Conservation (phyloP, 352 stramenopile species). For the Pythium monospermum region DNA sequence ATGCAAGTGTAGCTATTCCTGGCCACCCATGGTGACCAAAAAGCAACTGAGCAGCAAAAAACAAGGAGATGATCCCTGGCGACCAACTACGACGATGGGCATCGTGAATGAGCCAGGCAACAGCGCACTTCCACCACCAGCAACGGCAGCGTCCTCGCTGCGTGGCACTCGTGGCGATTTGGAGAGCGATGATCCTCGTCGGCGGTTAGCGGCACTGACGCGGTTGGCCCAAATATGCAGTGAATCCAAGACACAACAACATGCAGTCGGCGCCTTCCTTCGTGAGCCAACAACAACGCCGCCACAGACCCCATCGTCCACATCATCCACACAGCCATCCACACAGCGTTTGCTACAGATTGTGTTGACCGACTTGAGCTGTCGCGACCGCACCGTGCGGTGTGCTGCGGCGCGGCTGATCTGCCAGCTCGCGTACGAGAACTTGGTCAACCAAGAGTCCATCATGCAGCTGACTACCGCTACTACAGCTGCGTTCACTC, state of each 20-base stretch:
- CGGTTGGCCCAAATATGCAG: slow-evolving; percentile 26
- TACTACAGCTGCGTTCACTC: slow-evolving; percentile 27
- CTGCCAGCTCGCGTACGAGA: slow-evolving; percentile 51
- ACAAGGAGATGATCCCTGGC: neutral
- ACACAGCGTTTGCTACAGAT: slow-evolving; percentile 15
- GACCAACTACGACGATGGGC: neutral
- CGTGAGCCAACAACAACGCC: slow-evolving; percentile 14
- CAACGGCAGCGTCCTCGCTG: neutral
- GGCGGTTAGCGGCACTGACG: slow-evolving; percentile 32
- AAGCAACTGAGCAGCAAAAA: too few species aligned
- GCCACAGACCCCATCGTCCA: too few species aligned
- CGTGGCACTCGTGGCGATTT: slow-evolving; percentile 9
- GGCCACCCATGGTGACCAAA: too few species aligned
- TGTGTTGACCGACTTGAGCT: slow-evolving; percentile 31
- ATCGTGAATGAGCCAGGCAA: neutral
- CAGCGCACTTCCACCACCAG: neutral
- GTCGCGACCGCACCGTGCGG: slow-evolving; percentile 36
- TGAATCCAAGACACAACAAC: slow-evolving; percentile 37
- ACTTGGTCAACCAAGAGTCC: slow-evolving; percentile 30
- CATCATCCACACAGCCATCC: neutral
- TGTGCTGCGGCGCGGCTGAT: slow-evolving; percentile 40
- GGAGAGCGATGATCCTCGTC: slow-evolving; percentile 20
- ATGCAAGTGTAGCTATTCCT: neutral
- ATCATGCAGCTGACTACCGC: slow-evolving; percentile 26
- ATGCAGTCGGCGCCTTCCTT: slow-evolving; percentile 38